phyloP scores from a whole-genome alignment of 2,329 filamentous ascomycete genomes.

The Xylariales sp. region DNA sequence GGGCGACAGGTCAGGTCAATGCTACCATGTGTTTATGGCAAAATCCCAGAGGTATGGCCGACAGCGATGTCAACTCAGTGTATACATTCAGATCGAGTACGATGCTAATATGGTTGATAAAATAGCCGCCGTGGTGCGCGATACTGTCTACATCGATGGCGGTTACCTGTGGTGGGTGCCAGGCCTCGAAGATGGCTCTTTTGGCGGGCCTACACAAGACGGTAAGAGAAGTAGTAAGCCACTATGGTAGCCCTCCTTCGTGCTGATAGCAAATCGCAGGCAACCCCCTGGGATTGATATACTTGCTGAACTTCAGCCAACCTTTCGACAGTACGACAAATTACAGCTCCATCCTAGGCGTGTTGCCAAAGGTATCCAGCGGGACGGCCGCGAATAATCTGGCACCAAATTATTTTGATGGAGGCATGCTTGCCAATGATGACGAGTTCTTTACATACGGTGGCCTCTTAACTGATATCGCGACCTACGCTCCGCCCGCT shows the following conservation, averaged over 20 bases:
- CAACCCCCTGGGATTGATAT: slow-evolving; percentile 48
- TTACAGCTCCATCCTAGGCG: slow-evolving; percentile 44
- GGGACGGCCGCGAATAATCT: slow-evolving; percentile 43
- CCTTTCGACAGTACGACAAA: slow-evolving; percentile 52
- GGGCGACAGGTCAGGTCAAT: slow-evolving; percentile 48
- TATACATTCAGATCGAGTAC: background rate
- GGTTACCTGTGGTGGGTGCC: slow-evolving; percentile 51
- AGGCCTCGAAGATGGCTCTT: slow-evolving; percentile 40
- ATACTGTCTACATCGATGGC: slow-evolving; percentile 64
- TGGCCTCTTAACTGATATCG: slow-evolving; percentile 40
- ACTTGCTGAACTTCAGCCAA: slow-evolving; percentile 53
- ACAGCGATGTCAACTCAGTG: background rate
- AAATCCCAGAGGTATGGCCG: slow-evolving; percentile 27
- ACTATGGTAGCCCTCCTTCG: too few species aligned
- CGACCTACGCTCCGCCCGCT: slow-evolving; percentile 31
- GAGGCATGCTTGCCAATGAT: slow-evolving; percentile 62
- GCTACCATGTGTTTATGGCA: slow-evolving; percentile 57
- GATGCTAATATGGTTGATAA: slow-evolving; percentile 25
- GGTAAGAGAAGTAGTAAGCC: too few species aligned
- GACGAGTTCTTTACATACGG: slow-evolving; percentile 61
- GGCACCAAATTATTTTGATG: slow-evolving; percentile 55
- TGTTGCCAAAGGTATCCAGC: slow-evolving; percentile 40
- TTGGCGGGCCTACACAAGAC: slow-evolving; percentile 24
- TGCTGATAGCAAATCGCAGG: slow-evolving; percentile 37
- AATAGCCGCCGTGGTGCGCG: slow-evolving; percentile 53